Evolutionary conservation across 2,329 filamentous ascomycete genomes (phyloP).

Genomic region (Zarea fungicola): DNA sequence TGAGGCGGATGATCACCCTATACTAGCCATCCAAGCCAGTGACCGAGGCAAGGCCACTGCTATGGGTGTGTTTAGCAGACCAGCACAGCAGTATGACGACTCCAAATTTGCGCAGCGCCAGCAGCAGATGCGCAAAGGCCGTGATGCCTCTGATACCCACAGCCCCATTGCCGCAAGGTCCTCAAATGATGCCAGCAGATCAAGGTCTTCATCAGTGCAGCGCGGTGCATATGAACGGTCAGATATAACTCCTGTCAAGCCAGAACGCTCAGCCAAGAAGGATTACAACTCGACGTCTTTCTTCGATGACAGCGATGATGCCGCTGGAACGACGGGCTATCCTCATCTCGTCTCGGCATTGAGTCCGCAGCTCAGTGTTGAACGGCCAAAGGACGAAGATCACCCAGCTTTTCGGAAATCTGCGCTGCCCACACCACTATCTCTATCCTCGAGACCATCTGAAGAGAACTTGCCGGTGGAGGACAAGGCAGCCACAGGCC

Average conservation of each 20-base stretch:
- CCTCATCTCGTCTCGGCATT: conserved; percentile 12
- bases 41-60: conserved; percentile 81
- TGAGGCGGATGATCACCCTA: conserved; percentile 62
- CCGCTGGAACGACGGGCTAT: conserved; percentile 15
- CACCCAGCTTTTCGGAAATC: conserved; percentile 50
- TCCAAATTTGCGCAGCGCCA: conserved; percentile 78
- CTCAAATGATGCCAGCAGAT: conserved; percentile 34
- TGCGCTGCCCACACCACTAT: conserved; percentile 39
- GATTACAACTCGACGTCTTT: conserved; percentile 34
- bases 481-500: conserved; percentile 18
- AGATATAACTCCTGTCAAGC: conserved; percentile 23
- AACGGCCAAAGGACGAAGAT: conserved; percentile 47
- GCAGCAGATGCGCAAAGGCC: conserved; percentile 70
- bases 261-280: conserved; percentile 26
- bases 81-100: conserved; percentile 73
- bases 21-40: conserved; percentile 64
- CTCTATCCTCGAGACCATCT: conserved; percentile 25
- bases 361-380: conserved; percentile 25
- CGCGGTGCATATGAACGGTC: conserved; percentile 29
- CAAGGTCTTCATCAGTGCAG: conserved; percentile 42
- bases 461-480: conserved; percentile 25
- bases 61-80: conserved; percentile 59
- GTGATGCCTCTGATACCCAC: conserved; percentile 46
- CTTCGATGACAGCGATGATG: conserved; percentile 40
- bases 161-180: conserved; percentile 39